These are phyloP conservation scores for Tephrocybe rancida DNA, from an alignment of 768 basidiomycete species.

Conservation along the genomic window DNA sequence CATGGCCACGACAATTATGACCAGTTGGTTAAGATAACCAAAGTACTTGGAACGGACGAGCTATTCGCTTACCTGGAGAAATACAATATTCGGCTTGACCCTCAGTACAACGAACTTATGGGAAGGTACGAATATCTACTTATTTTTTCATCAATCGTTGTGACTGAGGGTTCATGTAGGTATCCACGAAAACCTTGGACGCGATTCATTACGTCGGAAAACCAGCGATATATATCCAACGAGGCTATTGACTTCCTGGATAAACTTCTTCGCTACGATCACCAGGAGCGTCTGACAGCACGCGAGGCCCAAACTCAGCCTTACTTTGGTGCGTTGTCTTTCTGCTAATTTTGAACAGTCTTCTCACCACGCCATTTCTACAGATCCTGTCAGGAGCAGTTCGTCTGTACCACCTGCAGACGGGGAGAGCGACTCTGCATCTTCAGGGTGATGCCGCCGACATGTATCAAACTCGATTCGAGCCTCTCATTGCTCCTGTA, in stretches of 20 bases:
- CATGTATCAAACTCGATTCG: neutral
- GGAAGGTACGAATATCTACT: conserved; percentile 56
- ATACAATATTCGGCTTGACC: conserved; percentile 93
- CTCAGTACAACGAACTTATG: conserved; percentile 95
- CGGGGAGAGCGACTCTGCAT: conserved; percentile 67
- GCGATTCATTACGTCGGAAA: conserved; percentile 92
- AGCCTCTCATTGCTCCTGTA: conserved; percentile 12
- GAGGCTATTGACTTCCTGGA: conserved; percentile 97
- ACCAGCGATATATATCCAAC: conserved; percentile 94
- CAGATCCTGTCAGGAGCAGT: conserved; percentile 68
- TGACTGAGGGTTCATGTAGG: conserved; percentile 37
- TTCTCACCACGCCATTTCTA: conserved; percentile 5
- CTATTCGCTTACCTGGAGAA: conserved; percentile 91
- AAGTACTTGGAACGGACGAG: conserved; percentile 96
- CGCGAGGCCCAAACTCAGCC: conserved; percentile 89
- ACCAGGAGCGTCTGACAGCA: conserved; percentile 95
- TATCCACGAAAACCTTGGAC: conserved; percentile 96
- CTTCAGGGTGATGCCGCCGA: conserved; percentile 39
- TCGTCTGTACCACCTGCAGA: conserved; percentile 47
- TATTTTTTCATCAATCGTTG: neutral
- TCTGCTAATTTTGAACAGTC: conserved; percentile 15
- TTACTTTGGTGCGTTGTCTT: conserved; percentile 75
- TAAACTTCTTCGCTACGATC: conserved; percentile 94
- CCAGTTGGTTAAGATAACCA: conserved; percentile 96
- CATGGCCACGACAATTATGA: conserved; percentile 99